Percentiles rank a stretch among this genome's conserved stretches.
phyloP scores from a whole-genome alignment of 2,329 filamentous ascomycete genomes.

The Gaeumannomyces tritici region DNA sequence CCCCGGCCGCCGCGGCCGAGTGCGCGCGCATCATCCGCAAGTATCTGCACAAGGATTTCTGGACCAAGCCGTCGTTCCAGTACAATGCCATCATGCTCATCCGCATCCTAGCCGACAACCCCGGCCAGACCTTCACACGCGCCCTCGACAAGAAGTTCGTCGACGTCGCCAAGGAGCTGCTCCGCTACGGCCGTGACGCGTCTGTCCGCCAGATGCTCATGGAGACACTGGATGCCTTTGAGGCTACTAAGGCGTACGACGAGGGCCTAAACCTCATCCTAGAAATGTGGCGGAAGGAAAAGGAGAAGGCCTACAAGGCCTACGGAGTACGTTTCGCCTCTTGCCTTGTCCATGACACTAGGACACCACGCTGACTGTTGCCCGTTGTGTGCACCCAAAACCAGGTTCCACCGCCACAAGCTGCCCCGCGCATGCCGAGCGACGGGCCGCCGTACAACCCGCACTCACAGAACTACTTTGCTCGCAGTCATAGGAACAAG shows the following conservation, averaged over 20 bases:
- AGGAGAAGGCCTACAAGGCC: constrained; percentile 50
- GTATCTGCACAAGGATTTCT: constrained; percentile 67
- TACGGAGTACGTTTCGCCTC: constrained; percentile 32
- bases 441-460: constrained; percentile 30
- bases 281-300: constrained; percentile 86
- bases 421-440: neutral
- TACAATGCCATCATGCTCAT: constrained; percentile 97
- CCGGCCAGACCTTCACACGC: constrained; percentile 80
- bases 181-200: constrained; percentile 61
- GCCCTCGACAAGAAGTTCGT: constrained; percentile 83
- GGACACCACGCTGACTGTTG: neutral
- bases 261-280: constrained; percentile 62
- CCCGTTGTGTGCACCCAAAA: too few relatives aligned
- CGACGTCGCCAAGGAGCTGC: constrained; percentile 61
- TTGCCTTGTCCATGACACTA: neutral
- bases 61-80: constrained; percentile 57
- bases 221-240: constrained; percentile 75
- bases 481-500: constrained; percentile 33
- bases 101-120: constrained; percentile 86
- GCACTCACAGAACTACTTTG: constrained; percentile 47
- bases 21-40: constrained; percentile 75
- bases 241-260: constrained; percentile 62
- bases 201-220: constrained; percentile 78
- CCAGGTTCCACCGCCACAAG: constrained; percentile 1
- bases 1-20: constrained; percentile 72